phyloP scores from a whole-genome alignment of 1,139 yeast species.

The Protomyces arabidopsidicola region DNA sequence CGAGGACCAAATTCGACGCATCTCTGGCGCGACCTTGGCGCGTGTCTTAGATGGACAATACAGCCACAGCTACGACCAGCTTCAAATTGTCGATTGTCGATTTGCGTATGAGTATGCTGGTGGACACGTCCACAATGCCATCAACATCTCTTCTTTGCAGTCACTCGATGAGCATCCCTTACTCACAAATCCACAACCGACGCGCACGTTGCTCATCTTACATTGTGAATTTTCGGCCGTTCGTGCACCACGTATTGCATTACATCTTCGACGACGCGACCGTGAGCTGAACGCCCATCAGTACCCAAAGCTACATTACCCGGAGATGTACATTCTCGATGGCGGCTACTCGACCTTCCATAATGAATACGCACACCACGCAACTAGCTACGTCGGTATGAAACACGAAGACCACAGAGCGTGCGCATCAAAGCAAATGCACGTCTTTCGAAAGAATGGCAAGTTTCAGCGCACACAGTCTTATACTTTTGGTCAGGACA shows the following conservation, averaged over 20 bases:
- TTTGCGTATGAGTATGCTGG: constrained; percentile 88
- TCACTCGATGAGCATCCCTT: constrained; percentile 51
- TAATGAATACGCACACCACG: constrained; percentile 45
- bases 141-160: constrained; percentile 68
- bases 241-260: constrained; percentile 86
- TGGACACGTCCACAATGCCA: constrained; percentile 82
- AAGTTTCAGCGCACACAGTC: constrained; percentile 31
- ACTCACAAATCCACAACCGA: constrained; percentile 35
- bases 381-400: constrained; percentile 62
- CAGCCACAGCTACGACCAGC: constrained; percentile 54
- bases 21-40: constrained; percentile 28
- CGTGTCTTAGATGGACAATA: constrained; percentile 57
- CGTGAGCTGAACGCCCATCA: constrained; percentile 63
- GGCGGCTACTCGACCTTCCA: constrained; percentile 87
- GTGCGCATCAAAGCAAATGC: constrained; percentile 68
- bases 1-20: constrained; percentile 24
- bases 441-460: constrained; percentile 53
- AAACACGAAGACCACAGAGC: constrained; percentile 63
- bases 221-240: constrained; percentile 93
- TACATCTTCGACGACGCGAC: constrained; percentile 77
- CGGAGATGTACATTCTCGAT: constrained; percentile 79
- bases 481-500: constrained; percentile 22
- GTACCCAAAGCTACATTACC: constrained; percentile 77
- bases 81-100: constrained; percentile 74
- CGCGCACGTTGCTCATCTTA: constrained; percentile 58